Conservation (phyloP, 1,139 yeast species). For the Lodderomyces beijingensis region DNA sequence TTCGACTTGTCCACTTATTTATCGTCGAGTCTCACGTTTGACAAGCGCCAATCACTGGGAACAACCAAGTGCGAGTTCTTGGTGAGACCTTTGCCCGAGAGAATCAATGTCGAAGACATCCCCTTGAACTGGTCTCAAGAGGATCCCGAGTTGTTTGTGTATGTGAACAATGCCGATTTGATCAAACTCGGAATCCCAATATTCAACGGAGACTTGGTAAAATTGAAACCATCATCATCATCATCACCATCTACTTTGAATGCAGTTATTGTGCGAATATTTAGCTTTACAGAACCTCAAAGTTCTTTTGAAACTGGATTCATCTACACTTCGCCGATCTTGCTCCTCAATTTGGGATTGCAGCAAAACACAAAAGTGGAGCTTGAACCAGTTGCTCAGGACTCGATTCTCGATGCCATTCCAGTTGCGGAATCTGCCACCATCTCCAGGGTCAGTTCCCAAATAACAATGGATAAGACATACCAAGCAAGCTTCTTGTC, state of each 20-base stretch:
- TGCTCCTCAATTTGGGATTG: conserved; percentile 47
- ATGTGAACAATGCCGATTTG: conserved; percentile 49
- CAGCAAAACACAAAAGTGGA: conserved; percentile 27
- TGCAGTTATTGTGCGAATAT: conserved; percentile 41
- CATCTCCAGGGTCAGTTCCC: conserved; percentile 67
- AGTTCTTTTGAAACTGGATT: conserved; percentile 29
- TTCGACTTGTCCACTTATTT: conserved; percentile 36
- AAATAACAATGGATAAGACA: conserved; percentile 62
- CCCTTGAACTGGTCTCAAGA: conserved; percentile 33
- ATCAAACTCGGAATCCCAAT: conserved; percentile 51
- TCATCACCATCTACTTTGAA: conserved; percentile 1
- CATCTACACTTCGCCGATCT: conserved; percentile 61
- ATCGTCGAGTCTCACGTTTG: conserved; percentile 27
- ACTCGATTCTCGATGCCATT: conserved; percentile 19
- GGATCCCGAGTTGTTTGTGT: conserved; percentile 46
- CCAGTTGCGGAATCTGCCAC: conserved; percentile 47
- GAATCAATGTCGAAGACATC: conserved; percentile 21
- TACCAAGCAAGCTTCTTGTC: conserved; percentile 63
- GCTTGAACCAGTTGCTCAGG: conserved; percentile 18
- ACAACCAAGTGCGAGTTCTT: conserved; percentile 14
- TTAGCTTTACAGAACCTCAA: conserved; percentile 65
- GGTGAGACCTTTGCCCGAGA: conserved; percentile 29
- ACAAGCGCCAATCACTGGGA: conserved; percentile 9
- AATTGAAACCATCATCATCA: conserved; percentile 22
- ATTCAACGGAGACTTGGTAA: conserved; percentile 66